Conservation (phyloP, 805 yeast species). For the Saturnispora kantuleensis region DNA sequence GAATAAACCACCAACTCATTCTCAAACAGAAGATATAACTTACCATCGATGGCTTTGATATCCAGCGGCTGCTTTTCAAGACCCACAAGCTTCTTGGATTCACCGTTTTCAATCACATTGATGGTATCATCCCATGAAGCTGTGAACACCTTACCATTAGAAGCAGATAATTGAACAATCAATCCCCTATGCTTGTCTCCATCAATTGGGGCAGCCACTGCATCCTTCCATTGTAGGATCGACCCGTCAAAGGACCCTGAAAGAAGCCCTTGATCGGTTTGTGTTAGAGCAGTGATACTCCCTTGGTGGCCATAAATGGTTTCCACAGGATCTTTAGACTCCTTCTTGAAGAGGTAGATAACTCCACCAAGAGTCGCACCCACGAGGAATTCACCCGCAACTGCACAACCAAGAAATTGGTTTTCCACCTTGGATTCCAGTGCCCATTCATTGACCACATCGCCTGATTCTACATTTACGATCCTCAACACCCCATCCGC, state of each 20-base stretch:
- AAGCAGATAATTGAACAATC: constrained; percentile 36
- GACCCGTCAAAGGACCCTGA: constrained; percentile 84
- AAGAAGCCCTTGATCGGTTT: constrained; percentile 19
- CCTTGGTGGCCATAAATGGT: constrained; percentile 72
- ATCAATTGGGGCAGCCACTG: constrained; percentile 27
- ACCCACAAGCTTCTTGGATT: constrained; percentile 19
- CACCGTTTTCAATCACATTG: constrained; percentile 27
- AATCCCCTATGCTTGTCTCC: constrained; percentile 52
- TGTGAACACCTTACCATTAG: constrained; percentile 16
- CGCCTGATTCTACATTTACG: constrained; percentile 43
- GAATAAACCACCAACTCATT: constrained; percentile 30
- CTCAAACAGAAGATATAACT: constrained; percentile 34
- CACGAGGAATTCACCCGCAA: constrained; percentile 55
- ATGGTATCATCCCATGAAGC: constrained; percentile 83
- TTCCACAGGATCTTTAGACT: constrained; percentile 28
- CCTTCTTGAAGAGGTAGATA: constrained; percentile 45
- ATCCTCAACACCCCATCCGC: constrained; percentile 71
- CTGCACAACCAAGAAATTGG: constrained; percentile 62
- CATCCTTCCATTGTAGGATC: constrained; percentile 47
- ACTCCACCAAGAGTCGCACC: constrained; percentile 68
- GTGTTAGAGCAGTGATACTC: constrained; percentile 54
- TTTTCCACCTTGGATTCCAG: constrained; percentile 39
- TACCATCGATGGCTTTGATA: constrained; percentile 28
- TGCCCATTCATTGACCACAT: constrained; percentile 40
- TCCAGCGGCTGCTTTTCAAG: constrained; percentile 41